Conservation (phyloP, 805 yeast genomes). For the Tetrapisispora pingtungensis region DNA sequence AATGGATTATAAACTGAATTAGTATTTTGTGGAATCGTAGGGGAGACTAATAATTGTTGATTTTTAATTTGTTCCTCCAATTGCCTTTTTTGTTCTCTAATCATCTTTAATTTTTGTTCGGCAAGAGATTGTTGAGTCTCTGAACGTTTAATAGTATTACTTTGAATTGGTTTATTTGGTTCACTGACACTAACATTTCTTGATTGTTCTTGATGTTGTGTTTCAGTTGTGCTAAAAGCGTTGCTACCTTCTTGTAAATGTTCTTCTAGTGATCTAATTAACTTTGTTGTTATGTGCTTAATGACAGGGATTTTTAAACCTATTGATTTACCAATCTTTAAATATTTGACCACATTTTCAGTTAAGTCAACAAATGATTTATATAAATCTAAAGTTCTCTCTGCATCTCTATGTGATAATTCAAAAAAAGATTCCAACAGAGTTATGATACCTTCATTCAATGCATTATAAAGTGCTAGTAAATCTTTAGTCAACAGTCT, state of each 20-base stretch:
- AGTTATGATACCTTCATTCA: slow-evolving; percentile 94
- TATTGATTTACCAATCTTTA: slow-evolving; percentile 84
- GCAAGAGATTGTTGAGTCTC: slow-evolving; percentile 15
- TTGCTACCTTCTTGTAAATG: slow-evolving; percentile 48
- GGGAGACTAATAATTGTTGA: slow-evolving; percentile 21
- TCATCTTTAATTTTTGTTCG: slow-evolving; percentile 28
- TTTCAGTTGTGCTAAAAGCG: background rate
- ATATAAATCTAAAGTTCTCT: slow-evolving; percentile 74
- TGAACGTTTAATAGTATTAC: slow-evolving; percentile 10
- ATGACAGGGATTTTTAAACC: slow-evolving; percentile 90
- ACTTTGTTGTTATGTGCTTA: slow-evolving; percentile 92
- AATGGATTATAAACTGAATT: slow-evolving; percentile 28
- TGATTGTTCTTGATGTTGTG: background rate
- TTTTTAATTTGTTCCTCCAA: slow-evolving; percentile 26
- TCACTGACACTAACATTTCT: slow-evolving; percentile 6
- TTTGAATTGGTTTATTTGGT: background rate
- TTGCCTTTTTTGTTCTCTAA: slow-evolving; percentile 25
- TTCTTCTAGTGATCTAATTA: slow-evolving; percentile 78
- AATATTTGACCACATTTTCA: slow-evolving; percentile 73
- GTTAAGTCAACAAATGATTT: slow-evolving; percentile 80
- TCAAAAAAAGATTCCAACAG: slow-evolving; percentile 91
- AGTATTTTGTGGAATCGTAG: slow-evolving; percentile 21
- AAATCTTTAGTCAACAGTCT: slow-evolving; percentile 84
- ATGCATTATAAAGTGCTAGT: slow-evolving; percentile 72
- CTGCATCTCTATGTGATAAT: slow-evolving; percentile 78